Evolutionary conservation across 148 eudicot genomes (phyloP).

Genomic region (Vaccinium vitisidaea): DNA sequence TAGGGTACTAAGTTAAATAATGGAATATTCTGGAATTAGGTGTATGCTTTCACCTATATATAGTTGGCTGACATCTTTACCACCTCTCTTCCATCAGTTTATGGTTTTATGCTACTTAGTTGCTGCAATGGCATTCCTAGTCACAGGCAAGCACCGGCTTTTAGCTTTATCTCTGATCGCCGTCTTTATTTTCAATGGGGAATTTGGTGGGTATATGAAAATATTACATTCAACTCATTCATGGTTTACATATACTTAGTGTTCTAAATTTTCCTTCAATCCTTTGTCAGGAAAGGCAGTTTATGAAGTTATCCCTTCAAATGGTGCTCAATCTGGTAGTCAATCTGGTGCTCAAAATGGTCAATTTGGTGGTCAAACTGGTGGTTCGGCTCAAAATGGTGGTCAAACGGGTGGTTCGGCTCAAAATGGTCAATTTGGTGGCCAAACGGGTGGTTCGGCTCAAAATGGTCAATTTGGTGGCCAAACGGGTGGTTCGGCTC

Average conservation of each 20-base stretch:
- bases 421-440: neutral
- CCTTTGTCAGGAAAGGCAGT: slow-evolving; percentile 34
- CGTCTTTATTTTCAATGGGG: slow-evolving; percentile 15
- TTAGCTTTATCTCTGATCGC: slow-evolving; percentile 28
- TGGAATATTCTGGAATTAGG: slow-evolving; percentile 7
- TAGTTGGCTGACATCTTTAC: neutral
- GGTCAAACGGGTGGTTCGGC: neutral
- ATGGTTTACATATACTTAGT: neutral
- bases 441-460: neutral
- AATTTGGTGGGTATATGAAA: slow-evolving; percentile 30
- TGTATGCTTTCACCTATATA: slow-evolving; percentile 11
- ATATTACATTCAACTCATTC: neutral
- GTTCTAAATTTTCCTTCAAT: neutral
- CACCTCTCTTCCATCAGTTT: slow-evolving; percentile 2
- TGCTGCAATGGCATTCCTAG: slow-evolving; percentile 31
- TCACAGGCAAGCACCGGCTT: slow-evolving; percentile 21
- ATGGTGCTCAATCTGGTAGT: slow-evolving; percentile 10
- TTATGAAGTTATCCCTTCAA: slow-evolving; percentile 18
- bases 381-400: neutral
- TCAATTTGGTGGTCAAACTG: neutral
- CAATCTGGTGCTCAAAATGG: neutral
- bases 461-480: slow-evolving; percentile 3
- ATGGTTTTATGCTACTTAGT: slow-evolving; percentile 1
- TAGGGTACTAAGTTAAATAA: neutral
- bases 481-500: neutral